Evolutionary conservation across 2,329 filamentous ascomycete species (phyloP).

Genomic region (Calonectria naviculata): DNA sequence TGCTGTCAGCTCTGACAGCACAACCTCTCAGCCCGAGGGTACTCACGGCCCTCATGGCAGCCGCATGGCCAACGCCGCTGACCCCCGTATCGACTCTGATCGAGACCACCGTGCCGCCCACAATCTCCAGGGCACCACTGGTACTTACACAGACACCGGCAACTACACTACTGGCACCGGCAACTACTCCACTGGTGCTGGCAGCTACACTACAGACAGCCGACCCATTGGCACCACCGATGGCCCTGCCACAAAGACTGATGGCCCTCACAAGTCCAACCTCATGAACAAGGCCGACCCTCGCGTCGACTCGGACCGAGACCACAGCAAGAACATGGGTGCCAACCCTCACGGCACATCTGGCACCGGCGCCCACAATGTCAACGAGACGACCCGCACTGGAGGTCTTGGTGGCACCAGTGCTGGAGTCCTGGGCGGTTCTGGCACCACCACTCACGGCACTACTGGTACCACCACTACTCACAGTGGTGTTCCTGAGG

Average conservation of each 20-base stretch:
- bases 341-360: constrained; percentile 46
- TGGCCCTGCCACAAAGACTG: constrained; percentile 40
- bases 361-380: constrained; percentile 42
- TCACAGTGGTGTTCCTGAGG: constrained; percentile 30
- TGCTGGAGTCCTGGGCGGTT: neutral
- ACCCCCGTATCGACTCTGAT: constrained; percentile 64
- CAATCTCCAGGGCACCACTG: constrained; percentile 23
- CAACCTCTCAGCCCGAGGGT: constrained; percentile 33
- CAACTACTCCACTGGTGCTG: constrained; percentile 48
- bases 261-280: constrained; percentile 59
- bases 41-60: constrained; percentile 33
- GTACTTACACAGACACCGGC: constrained; percentile 42
- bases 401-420: constrained; percentile 16
- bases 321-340: constrained; percentile 48
- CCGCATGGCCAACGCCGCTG: constrained; percentile 54
- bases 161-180: constrained; percentile 52
- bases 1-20: constrained; percentile 58
- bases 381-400: constrained; percentile 42
- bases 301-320: constrained; percentile 64
- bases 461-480: neutral
- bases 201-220: neutral
- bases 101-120: constrained; percentile 50
- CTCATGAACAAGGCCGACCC: constrained; percentile 63
- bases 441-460: neutral
- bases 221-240: constrained; percentile 18